Evolutionary conservation across 139 green algal species (phyloP).

Genomic region (Chlamydomonas sp.): DNA sequence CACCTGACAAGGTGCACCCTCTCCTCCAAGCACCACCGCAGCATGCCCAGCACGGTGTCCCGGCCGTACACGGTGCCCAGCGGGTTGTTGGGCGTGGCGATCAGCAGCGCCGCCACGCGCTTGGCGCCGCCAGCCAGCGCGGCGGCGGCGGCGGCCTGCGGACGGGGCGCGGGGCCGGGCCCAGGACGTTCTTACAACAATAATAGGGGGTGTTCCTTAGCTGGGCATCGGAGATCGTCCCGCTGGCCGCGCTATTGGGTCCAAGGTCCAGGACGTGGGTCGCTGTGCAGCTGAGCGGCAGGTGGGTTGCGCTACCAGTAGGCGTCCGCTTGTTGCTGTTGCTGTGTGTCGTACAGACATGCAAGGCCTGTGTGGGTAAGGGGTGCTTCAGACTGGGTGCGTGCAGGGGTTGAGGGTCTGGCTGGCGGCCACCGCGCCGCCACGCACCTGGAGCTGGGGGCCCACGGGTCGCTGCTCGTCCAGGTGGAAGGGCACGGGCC

Average conservation of each 20-base stretch:
- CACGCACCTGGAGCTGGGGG: conserved; percentile 24
- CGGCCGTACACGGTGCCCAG: conserved; percentile 64
- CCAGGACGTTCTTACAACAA: conserved; percentile 14
- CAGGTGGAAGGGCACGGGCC: conserved; percentile 64
- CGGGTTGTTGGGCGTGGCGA: conserved; percentile 84
- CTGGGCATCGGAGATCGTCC: too few relatives aligned
- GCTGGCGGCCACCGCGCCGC: neutral
- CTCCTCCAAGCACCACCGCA: conserved; percentile 69
- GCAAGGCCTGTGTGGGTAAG: too few relatives aligned
- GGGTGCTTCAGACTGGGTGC: too few relatives aligned
- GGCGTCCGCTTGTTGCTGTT: too few relatives aligned
- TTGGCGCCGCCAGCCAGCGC: neutral
- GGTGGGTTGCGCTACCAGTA: too few relatives aligned
- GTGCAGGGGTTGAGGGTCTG: too few relatives aligned
- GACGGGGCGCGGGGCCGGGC: conserved; percentile 21
- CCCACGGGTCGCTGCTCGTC: conserved; percentile 28
- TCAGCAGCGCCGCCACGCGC: conserved; percentile 62
- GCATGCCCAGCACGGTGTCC: conserved; percentile 53
- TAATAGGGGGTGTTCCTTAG: too few relatives aligned
- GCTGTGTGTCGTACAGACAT: too few relatives aligned
- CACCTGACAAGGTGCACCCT: conserved; percentile 76
- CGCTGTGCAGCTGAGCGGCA: too few relatives aligned
- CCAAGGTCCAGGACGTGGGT: too few relatives aligned
- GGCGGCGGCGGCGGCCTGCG: neutral
- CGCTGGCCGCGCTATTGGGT: too few relatives aligned